Evolutionary conservation across 495 filamentous ascomycete species (phyloP), one percentile per base, ranked within the genome.

Genomic region (Trichoderma asperelloides): DNA sequence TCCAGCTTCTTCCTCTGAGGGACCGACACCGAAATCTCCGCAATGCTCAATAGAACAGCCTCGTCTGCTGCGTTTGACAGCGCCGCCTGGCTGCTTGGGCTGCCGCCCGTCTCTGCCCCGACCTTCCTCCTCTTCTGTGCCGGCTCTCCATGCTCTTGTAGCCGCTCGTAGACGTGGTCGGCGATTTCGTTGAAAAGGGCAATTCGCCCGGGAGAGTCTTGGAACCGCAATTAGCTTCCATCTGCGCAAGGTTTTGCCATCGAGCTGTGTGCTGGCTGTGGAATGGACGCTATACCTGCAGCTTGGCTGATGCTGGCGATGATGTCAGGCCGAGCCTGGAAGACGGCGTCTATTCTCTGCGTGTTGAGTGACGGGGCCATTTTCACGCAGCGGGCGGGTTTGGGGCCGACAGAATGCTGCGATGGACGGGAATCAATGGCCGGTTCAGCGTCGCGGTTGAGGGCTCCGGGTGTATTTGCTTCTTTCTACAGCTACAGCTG

Each of bases 1-100:
- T 85, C 89, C 71, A 94, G 87, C 80, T 98, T 98, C 80, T 97
- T 98, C 69, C 95, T 83, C 78, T 91, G 89, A 18, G 95, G 95
- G n/a, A 90, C 83, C 3, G 86, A 82, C 43, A 92, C 84, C 0
- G 89, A 91, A 15, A 93, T 82, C 68, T 93, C 89, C 68, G 86
- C 84, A 57, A 92, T 81, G 67, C 88, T 86, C 18, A 87, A 76
- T 8, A 86, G 72, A 3, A 87, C 74, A 1, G 78, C 75, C 43
- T 87, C 84, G 23, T 73, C 69, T 13, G 77, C 78, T 47, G 82
- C 77, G 30, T 73, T 73, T 33, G 70, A 51, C 13, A 40, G 63
- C 63, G 65, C 63, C 15, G 49, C 45, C 15, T 68, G 73, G 33
- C 47, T 68, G 62, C 68, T 66, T 16, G 69, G 25, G 3, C 65